phyloP scores from a whole-genome alignment of 1,139 yeast species.

The Pneumocystis wakefieldiae region DNA sequence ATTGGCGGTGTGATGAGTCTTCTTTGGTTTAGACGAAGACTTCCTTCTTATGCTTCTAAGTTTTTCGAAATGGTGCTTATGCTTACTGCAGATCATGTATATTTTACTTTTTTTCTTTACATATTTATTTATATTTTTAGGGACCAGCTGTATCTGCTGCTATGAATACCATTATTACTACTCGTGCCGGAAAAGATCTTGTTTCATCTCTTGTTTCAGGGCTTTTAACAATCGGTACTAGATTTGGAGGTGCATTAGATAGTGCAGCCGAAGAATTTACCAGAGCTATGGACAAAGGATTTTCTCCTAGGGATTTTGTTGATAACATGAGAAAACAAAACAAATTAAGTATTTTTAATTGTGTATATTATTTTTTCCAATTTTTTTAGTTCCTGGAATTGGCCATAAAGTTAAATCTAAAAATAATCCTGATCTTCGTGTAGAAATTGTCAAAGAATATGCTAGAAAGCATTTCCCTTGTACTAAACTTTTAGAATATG shows the following conservation, averaged over 20 bases:
- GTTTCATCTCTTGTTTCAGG: constrained; percentile 34
- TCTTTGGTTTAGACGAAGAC: constrained; percentile 33
- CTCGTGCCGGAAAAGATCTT: constrained; percentile 35
- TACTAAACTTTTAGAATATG: constrained; percentile 31
- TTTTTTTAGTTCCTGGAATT: constrained; percentile 30
- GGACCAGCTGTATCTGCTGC: constrained; percentile 37
- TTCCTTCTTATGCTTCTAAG: constrained; percentile 32
- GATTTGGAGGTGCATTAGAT: constrained; percentile 35
- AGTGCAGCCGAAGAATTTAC: constrained; percentile 36
- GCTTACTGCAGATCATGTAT: constrained; percentile 32
- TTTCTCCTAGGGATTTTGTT: constrained; percentile 33
- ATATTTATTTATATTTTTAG: neutral
- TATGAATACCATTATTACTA: constrained; percentile 35
- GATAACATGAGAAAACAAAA: constrained; percentile 34
- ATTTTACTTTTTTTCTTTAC: neutral
- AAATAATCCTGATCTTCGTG: constrained; percentile 36
- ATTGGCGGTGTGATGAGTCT: constrained; percentile 36
- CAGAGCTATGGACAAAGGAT: constrained; percentile 31
- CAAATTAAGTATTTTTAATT: constrained; percentile 18
- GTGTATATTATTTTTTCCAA: neutral
- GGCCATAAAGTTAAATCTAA: constrained; percentile 36
- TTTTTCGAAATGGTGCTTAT: constrained; percentile 35
- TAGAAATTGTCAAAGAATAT: constrained; percentile 33
- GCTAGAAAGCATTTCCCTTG: constrained; percentile 33
- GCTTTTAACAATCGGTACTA: constrained; percentile 32